Base-by-base conservation (phyloP, 2,329 filamentous ascomycete genomes). In the Rugonectria rugulosa region DNA sequence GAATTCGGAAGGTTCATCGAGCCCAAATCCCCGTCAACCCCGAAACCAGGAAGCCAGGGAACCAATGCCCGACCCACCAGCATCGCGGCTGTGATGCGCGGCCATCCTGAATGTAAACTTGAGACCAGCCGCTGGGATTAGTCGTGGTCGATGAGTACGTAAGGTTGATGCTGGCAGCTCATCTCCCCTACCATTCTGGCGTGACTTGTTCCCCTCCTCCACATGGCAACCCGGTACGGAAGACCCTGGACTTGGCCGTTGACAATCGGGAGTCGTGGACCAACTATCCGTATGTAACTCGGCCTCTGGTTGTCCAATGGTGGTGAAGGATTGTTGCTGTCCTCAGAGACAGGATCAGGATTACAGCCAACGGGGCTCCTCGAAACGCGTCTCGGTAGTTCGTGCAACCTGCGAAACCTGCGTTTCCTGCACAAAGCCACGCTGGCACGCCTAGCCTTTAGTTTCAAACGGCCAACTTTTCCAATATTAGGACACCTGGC, bases 81-180 rank as follows among this genome's bases (percentile, higher is more conserved):
- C 46, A 26, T 23, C 47, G 34, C 50, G 52, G 57, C 48, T 47
- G 51, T 60, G 59, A 60, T 57, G 56, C 56, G 56, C 43, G 47
- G 50, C 53, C 59, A 57, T 52, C 59, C 56, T 62, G 57, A 34
- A 57, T 59, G 56, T 64, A 38, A 60, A 66, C 50, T 57, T 57
- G 63, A 65, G 61, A 66, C 57, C 53, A 63, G 53, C 59, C 56
- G 60, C 59, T 49, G 40, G 44, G 38, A 38, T 51, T 60, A 63
- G 56, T 47, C 46, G 47, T 36, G 44, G 47, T 46, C 14, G 29
- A 46, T 26, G 45, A 51, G 46, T 54, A 43, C 47, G 46, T 54
- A 54, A 43, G 43, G 40, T 50, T 24, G 47, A 24, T 51, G 52
- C 34, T 41, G 41, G 15, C 50, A 61, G 32, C 45, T 59, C 41